Evolutionary conservation across 2,329 filamentous ascomycete genomes (phyloP), one percentile per base, ranked within the genome.

Genomic region (Elsinoe arachidis): DNA sequence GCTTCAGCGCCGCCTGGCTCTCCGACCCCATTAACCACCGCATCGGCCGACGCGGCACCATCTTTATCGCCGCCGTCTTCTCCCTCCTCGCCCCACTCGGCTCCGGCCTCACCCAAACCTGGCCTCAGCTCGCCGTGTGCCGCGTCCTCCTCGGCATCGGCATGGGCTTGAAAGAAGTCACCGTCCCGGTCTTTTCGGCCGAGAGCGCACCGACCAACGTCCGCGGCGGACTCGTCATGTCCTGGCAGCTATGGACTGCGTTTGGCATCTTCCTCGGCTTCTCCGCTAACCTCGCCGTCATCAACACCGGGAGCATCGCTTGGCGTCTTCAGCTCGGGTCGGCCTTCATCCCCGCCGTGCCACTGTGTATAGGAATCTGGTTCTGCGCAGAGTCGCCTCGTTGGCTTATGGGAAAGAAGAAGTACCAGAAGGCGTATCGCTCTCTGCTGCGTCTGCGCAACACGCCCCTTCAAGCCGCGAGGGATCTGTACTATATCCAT

Each of bases 291-390:
- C 62, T 77, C 1, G 69, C 69, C 2, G 69, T 76, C 21, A 70
- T 73, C 60, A 60, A 72, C 11, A 64, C 69, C n/a, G 72, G 72
- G 43, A 44, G 43, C 26, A 71, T 71, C 38, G 65, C 70, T 2
- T 78, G 76, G 76, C 65, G 76, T 5, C 65, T 78, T 17, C 73
- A 77, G 58, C 64, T 78, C 11, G 76, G 74, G 1, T 74, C 71
- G 0, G 74, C 76, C 3, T 76, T 76, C 56, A 73, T 78, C 44
- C 76, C 76, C 2, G 74, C 76, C 5, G 64, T 77, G 1, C 70
- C 74, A 1, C 65, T 80, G 9, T 58, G 72, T 2, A 30, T 77
- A n/a, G 74, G 75, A 1, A 74, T 79, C 54, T 64, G 39, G 51
- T 63, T 65, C 51, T 61, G 59, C 21, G 63, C 63, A 1, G 63